Percentiles rank a stretch among this genome's conserved stretches.
Evolutionary conservation across 345 rosid genomes (phyloP).

Genomic region (Gossypium bickii): DNA sequence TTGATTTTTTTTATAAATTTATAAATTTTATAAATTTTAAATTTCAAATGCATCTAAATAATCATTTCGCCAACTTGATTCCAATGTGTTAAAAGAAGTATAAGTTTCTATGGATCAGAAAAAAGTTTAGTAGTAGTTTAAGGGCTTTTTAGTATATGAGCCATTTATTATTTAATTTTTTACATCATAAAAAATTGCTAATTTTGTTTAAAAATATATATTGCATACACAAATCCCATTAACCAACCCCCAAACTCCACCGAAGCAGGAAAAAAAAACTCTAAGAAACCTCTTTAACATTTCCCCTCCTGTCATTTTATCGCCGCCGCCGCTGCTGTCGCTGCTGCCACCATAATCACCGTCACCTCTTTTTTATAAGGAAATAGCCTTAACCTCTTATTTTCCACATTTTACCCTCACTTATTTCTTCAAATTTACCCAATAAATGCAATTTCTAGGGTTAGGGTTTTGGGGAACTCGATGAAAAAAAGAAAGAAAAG

Average conservation of each 20-base stretch:
- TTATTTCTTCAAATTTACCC: neutral
- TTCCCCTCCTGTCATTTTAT: neutral
- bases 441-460: slow-evolving; percentile 1
- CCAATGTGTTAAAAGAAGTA: too few species aligned
- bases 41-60: too few species aligned
- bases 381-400: neutral
- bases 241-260: neutral
- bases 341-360: neutral
- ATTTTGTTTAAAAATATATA: neutral
- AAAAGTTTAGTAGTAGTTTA: too few species aligned
- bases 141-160: too few species aligned
- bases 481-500: slow-evolving; percentile 23
- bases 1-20: too few species aligned
- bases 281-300: neutral
- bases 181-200: too few species aligned
- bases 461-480: slow-evolving; percentile 15
- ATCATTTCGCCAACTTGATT: too few species aligned
- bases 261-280: too few species aligned
- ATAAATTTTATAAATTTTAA: too few species aligned
- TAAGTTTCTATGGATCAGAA: too few species aligned
- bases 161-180: too few species aligned
- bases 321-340: neutral
- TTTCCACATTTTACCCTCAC: neutral
- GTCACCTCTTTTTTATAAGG: neutral
- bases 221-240: neutral